phyloP scores from a whole-genome alignment of 2,329 filamentous ascomycete species.

The Epichloe aotearoae region DNA sequence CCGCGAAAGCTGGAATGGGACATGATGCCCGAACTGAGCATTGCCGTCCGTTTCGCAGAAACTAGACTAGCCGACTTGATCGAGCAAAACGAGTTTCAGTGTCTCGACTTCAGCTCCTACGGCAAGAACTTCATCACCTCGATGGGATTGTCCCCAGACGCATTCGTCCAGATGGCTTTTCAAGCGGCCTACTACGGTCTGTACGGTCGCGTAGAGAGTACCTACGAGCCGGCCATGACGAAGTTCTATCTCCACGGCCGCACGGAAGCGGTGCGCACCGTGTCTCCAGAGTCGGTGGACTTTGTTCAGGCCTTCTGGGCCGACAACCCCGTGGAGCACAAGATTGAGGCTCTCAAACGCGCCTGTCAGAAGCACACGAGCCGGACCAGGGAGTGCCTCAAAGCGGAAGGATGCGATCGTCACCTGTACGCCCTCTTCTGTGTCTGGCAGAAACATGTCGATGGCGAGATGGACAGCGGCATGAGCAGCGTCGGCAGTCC shows the following conservation, averaged over 20 bases:
- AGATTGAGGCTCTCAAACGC: constrained; percentile 72
- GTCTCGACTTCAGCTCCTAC: constrained; percentile 76
- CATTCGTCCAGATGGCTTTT: constrained; percentile 98
- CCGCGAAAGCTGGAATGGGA: constrained; percentile 97
- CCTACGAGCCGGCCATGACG: constrained; percentile 97
- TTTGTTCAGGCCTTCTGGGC: constrained; percentile 94
- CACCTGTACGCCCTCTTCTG: constrained; percentile 91
- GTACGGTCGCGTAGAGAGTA: constrained; percentile 86
- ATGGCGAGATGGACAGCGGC: constrained; percentile 45
- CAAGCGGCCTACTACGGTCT: constrained; percentile 96
- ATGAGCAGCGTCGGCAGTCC: constrained; percentile 44
- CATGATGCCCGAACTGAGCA: constrained; percentile 81
- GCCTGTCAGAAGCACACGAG: constrained; percentile 74
- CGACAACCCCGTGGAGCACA: constrained; percentile 68
- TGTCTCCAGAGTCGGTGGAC: constrained; percentile 69
- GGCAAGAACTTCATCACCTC: constrained; percentile 97
- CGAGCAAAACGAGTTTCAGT: constrained; percentile 91
- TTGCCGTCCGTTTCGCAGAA: constrained; percentile 88
- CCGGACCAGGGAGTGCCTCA: constrained; percentile 72
- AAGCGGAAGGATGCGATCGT: constrained; percentile 80
- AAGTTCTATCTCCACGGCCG: constrained; percentile 87
- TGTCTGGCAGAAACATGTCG: constrained; percentile 82
- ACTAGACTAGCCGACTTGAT: constrained; percentile 88
- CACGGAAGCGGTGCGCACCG: constrained; percentile 83
- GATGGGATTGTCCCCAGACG: constrained; percentile 93